Evolutionary conservation across 495 filamentous ascomycete genomes (phyloP).

Genomic region (Tuber microsphaerosporum): DNA sequence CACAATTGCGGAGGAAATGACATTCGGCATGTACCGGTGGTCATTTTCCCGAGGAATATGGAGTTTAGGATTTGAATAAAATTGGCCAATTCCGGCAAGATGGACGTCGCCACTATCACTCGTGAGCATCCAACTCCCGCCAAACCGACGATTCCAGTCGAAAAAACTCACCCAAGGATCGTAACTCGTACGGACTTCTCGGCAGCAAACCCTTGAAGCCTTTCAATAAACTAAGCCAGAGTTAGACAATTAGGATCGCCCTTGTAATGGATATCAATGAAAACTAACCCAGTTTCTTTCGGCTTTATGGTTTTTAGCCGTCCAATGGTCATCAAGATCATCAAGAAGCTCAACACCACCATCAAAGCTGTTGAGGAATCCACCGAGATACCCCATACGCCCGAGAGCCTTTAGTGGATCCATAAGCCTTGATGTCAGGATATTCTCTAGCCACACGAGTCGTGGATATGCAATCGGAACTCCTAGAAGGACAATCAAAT

Average conservation of each 20-base stretch:
- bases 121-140: constrained; percentile 11
- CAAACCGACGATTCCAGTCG: neutral
- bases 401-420: constrained; percentile 82
- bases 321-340: constrained; percentile 93
- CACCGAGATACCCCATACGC: constrained; percentile 70
- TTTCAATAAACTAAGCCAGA: constrained; percentile 59
- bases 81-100: constrained; percentile 83
- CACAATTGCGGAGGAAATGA: constrained; percentile 86
- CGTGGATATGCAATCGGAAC: constrained; percentile 91
- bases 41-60: constrained; percentile 73
- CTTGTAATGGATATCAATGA: neutral
- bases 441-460: constrained; percentile 70
- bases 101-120: constrained; percentile 74
- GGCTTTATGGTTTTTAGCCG: constrained; percentile 81
- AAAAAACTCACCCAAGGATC: constrained; percentile 59
- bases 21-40: constrained; percentile 83
- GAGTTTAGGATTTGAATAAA: constrained; percentile 80
- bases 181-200: constrained; percentile 89
- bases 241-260: constrained; percentile 3
- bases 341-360: constrained; percentile 90
- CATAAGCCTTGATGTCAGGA: constrained; percentile 74
- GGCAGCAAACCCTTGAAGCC: constrained; percentile 81
- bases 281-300: constrained; percentile 61
- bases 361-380: constrained; percentile 80
- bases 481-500: constrained; percentile 76